These are phyloP conservation scores for Monilinia fructicola DNA, from an alignment of 2,329 filamentous ascomycete genomes.

Conservation along the genomic window DNA sequence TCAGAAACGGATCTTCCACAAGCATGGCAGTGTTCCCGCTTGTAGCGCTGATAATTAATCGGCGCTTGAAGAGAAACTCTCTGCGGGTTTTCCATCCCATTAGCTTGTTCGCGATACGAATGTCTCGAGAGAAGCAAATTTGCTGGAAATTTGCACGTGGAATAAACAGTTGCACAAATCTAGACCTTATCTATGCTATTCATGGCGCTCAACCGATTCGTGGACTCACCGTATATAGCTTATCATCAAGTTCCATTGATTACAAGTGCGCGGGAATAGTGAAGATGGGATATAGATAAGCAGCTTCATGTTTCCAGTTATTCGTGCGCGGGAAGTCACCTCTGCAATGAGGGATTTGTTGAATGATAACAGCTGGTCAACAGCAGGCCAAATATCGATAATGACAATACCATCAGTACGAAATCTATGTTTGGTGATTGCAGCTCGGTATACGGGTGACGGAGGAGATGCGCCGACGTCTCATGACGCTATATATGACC, in stretches of 20 bases:
- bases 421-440: conserved; percentile 20
- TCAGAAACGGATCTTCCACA: too few species aligned
- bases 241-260: conserved; percentile 33
- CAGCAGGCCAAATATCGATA: conserved; percentile 23
- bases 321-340: conserved; percentile 36
- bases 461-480: conserved; percentile 10
- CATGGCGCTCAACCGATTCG: conserved; percentile 40
- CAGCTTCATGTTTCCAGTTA: conserved; percentile 37
- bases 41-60: too few species aligned
- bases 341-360: conserved; percentile 30
- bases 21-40: too few species aligned
- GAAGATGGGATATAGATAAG: conserved; percentile 36
- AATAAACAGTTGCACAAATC: conserved; percentile 26
- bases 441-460: conserved; percentile 16
- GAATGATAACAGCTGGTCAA: conserved; percentile 10
- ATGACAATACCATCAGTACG: conserved; percentile 21
- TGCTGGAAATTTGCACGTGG: too few species aligned
- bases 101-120: too few species aligned
- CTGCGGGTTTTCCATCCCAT: too few species aligned
- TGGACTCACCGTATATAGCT: conserved; percentile 39
- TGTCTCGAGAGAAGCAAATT: too few species aligned
- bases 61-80: too few species aligned
- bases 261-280: conserved; percentile 25
- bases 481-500: conserved; percentile 8
- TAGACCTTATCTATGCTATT: conserved; percentile 37